These are phyloP conservation scores for Chlamydomonas sp. DNA, from an alignment of 139 green algal species.

Conservation along the genomic window DNA sequence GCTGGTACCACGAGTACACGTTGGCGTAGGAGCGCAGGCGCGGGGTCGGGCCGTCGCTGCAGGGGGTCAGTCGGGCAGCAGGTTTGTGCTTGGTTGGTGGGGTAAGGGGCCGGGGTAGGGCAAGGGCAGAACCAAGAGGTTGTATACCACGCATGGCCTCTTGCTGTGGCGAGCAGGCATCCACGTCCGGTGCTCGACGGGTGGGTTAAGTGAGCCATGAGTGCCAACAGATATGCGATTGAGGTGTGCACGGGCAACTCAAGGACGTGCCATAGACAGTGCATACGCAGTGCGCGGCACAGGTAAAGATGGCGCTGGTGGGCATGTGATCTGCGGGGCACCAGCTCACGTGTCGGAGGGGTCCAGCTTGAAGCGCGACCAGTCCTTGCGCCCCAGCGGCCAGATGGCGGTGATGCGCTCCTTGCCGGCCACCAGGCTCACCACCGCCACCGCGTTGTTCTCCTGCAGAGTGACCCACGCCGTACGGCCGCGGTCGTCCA, in stretches of 20 bases:
- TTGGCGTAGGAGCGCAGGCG: neutral
- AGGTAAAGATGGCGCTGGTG: neutral
- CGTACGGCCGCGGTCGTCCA: neutral
- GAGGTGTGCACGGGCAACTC: too few species aligned
- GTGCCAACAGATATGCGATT: too few species aligned
- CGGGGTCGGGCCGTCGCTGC: neutral
- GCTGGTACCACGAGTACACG: conserved; percentile 12
- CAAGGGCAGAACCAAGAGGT: too few species aligned
- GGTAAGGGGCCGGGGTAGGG: too few species aligned
- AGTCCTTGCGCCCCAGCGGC: conserved; percentile 34
- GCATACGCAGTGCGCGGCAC: neutral
- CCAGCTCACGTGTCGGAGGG: conserved; percentile 13
- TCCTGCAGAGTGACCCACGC: conserved; percentile 37
- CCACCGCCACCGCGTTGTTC: conserved; percentile 32
- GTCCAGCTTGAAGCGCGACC: neutral
- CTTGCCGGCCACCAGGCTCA: neutral
- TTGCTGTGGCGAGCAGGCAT: too few species aligned
- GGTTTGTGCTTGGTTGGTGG: too few species aligned
- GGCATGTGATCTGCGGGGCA: neutral
- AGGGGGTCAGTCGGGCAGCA: neutral
- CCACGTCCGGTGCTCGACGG: too few species aligned
- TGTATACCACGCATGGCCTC: too few species aligned
- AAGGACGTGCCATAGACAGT: neutral
- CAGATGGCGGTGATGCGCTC: conserved; percentile 36
- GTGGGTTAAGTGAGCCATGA: too few species aligned